Evolutionary conservation across 2,329 filamentous ascomycete species (phyloP), one percentile per base, ranked within the genome.

Genomic region (Venturia aucupariae): DNA sequence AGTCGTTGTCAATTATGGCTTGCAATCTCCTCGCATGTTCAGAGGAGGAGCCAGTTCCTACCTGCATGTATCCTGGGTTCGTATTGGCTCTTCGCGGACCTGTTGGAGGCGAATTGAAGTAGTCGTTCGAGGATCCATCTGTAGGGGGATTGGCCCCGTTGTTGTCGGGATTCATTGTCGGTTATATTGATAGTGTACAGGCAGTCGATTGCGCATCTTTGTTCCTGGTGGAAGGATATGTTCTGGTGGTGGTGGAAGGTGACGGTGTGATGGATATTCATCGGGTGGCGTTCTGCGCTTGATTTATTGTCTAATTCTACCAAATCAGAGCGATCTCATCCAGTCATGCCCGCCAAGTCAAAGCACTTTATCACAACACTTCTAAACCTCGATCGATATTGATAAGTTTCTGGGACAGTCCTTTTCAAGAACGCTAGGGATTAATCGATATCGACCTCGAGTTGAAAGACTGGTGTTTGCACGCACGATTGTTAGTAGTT

Each of bases 1-100:
- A 97, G 74, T 99, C 94, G 65, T 86, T 80, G 67, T 96, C 90
- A 64, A 97, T 80, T 70, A 95, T 84, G 22, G 87, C 86, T 75
- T 94, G 90, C 46, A 97, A 81, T 64, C 87, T 87, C 38, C 89
- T 84, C 44, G 91, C 92, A 73, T 90, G 90, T 72, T 91, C 86
- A 24, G 92, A 92, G 27, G 89, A 86, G 64, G 87, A 86, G 63
- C 92, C 92, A 68, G 82, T 86, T 65, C 93, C 93, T 61, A 97
- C 90, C 5, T 90, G 95, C 87, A 96, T 90, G 76, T 92, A 97
- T 66, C 86, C 82, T 61, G 88, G 62, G 22, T 39, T 46, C 3
- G 35, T 44, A n/a, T 24, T 38, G n/a, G 41, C 27, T 27, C 61
- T 13, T n/a, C 62, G 46, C 15, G 46, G 62, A 59, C 48, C 13